Evolutionary conservation across 768 basidiomycete genomes (phyloP), one percentile per base, ranked within the genome.

Genomic region (Pseudohyphozyma bogoriensis): DNA sequence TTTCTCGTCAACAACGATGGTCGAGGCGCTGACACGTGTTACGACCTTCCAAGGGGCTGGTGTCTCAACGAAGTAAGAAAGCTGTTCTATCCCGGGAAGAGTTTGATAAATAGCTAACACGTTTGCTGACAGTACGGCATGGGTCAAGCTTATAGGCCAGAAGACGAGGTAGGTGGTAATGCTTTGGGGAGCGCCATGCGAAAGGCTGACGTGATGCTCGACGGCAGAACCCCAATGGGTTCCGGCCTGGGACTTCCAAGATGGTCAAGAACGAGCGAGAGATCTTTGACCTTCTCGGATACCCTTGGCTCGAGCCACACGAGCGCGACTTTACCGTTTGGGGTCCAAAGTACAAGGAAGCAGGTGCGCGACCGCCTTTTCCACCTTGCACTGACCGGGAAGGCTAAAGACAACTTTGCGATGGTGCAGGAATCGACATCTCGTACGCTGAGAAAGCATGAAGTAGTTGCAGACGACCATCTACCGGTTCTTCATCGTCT

Each of bases 401-500:
- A n/a, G n/a, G n/a, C n/a, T n/a, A n/a, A n/a, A n/a, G n/a, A n/a
- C n/a, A n/a, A n/a, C 18, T 42, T n/a, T 42, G 4, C 24, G 20
- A 3, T 2, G 20, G 11, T 22, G 24, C 40, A 42, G 40, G 40
- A 8, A n/a, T 42, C 40, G 40, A 42, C 40, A n/a, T 42, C 7
- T 42, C 40, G 10, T 42, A 42, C 40, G 40, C 24, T n/a, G 40
- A 42, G 40, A 42, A 42, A n/a, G 20, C 24, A 7, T 42, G 40
- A 42, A n/a, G n/a, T n/a, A n/a, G n/a, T n/a, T n/a, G n/a, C n/a
- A 42, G 20, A 20, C 40, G 11, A 20, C 24, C 35, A 4, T 51
- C 49, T 61, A 59, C 20, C 44, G 45, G 6, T 46, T 53, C 71
- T 84, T 84, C 69, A 83, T 68, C 29, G 95, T 97, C 72, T 93